Conservation (phyloP, 148 eudicot genomes). For the Polygonum maritimum region DNA sequence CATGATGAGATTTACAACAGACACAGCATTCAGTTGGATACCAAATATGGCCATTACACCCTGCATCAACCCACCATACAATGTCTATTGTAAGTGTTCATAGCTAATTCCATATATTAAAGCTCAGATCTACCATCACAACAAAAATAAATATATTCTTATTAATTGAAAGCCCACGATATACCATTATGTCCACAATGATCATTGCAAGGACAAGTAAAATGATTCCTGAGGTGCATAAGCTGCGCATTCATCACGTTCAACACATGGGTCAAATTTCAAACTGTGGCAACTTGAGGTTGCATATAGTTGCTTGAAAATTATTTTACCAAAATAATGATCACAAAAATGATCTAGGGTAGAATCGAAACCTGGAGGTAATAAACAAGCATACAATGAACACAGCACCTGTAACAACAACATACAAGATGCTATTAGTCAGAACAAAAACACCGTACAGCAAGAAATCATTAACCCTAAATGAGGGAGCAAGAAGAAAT, state of each 20-base stretch:
- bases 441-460: not conserved
- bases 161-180: not conserved
- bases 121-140: not conserved
- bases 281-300: not conserved
- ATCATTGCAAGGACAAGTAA: conserved; percentile 60
- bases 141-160: not conserved
- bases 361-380: conserved; percentile 40
- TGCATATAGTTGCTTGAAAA: not conserved
- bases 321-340: not conserved
- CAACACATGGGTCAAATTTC: not conserved
- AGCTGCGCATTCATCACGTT: conserved; percentile 39
- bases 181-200: conserved; percentile 63
- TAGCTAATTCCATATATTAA: not conserved
- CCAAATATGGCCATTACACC: conserved; percentile 87
- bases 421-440: not conserved
- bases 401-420: conserved; percentile 50
- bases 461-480: not conserved
- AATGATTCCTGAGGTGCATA: conserved; percentile 59
- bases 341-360: not conserved
- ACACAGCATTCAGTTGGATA: conserved; percentile 86
- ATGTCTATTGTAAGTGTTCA: not conserved
- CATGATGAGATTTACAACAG: conserved; percentile 96
- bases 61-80: conserved; percentile 40
- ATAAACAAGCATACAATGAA: conserved; percentile 49
- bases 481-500: not conserved